Base-by-base conservation (phyloP, 148 eudicot genomes). In the Gaultheria prostrata region DNA sequence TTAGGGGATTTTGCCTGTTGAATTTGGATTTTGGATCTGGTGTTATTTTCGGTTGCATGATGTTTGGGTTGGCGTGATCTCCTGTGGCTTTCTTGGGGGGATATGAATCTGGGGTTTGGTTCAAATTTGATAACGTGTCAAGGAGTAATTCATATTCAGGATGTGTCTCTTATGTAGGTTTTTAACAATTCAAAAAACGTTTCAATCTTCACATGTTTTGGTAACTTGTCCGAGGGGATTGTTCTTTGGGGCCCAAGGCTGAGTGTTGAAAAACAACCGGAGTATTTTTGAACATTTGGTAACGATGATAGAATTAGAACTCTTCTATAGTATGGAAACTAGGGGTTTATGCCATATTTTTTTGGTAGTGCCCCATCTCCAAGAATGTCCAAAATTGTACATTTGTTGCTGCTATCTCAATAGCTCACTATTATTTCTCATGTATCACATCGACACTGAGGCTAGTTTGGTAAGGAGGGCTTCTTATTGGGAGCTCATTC, bases 21-120 rank as follows among this genome's bases (percentile, higher is more conserved):
- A 63, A 63, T 82, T 33, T 75, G 69, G 61, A 70, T 50, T 45
- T 14, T 20, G 76, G 67, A 51, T 75, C 61, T 73, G 49, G 35
- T 59, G 14, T 70, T 33, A 10, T 76, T 35, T 10, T 71, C 33
- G 53, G 12, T 67, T 30, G 39, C 43, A 77, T 76, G 30, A n/a
- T 39, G 26, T 35, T 74, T 35, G 48, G 24, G 51, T 43, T 74
- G 43, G 13, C 26, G 50, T 35, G 77, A 43, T 35, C 4, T 9
- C 43, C 13, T 20, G n/a, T 35, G 77, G 77, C n/a, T 74, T 43
- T 39, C 48, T 43, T 18, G n/a, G 28, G 43, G 18, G 21, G 8
- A n/a, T 35, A 21, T 8, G 77, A 35, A 43, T 74, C 50, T 35
- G 7, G 50, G 74, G 74, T 70, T 43, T 74, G 51, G 20, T 39